phyloP scores from a whole-genome alignment of 2,329 filamentous ascomycete genomes.

The Diaporthe amygdali region DNA sequence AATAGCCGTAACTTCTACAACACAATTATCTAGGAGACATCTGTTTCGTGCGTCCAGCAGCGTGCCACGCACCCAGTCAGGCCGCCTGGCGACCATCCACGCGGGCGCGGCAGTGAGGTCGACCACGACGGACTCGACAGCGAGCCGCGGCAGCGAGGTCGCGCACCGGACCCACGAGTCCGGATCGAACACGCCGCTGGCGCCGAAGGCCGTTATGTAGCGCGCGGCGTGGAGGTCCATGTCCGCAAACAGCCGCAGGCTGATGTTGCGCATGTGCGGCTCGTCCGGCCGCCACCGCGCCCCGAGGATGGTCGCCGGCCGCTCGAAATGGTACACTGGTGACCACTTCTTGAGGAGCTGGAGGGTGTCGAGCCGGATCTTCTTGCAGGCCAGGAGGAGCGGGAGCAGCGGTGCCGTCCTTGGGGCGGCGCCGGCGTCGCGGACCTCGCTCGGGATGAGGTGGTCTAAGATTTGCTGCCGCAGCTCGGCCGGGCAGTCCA shows the following conservation, averaged over 20 bases:
- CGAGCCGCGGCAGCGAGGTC: neutral
- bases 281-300: neutral
- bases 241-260: constrained; percentile 2
- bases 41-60: neutral
- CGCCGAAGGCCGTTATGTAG: neutral
- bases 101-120: neutral
- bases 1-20: neutral
- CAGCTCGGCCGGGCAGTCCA: constrained; percentile 4
- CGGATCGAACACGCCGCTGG: neutral
- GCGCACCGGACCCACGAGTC: neutral
- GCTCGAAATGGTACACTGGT: neutral
- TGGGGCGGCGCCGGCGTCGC: neutral
- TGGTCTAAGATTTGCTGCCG: neutral
- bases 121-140: neutral
- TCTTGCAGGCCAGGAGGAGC: constrained; percentile 5
- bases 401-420: neutral
- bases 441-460: neutral
- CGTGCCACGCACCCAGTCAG: neutral
- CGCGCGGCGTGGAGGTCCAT: neutral
- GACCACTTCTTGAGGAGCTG: neutral
- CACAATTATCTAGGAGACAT: neutral
- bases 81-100: neutral
- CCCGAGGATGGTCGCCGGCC: neutral
- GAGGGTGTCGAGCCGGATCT: neutral
- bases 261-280: neutral